phyloP scores from a whole-genome alignment of 148 eudicot species.

The Arbutus unedo region DNA sequence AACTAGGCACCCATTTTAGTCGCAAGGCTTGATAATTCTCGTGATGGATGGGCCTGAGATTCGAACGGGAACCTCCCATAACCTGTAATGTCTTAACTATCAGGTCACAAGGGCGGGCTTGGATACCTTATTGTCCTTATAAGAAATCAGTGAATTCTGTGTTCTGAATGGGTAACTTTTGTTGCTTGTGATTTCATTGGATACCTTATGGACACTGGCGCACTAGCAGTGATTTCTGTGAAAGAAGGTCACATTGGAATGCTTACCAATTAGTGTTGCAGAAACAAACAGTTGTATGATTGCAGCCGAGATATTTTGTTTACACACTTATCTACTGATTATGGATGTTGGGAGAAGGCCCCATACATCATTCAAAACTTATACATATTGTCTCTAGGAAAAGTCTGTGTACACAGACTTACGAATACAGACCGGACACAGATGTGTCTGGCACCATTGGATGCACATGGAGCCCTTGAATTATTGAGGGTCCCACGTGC shows the following conservation, averaged over 20 bases:
- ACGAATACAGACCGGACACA: no score
- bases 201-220: background rate
- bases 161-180: background rate
- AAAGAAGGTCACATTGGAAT: background rate
- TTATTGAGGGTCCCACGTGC: no score
- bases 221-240: background rate
- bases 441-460: no score
- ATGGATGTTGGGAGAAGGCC: background rate
- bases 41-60: background rate
- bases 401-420: no score
- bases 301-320: background rate
- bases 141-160: background rate
- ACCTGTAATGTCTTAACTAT: background rate
- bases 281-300: background rate
- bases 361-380: background rate
- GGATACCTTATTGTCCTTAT: background rate
- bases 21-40: background rate
- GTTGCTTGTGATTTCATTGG: slow-evolving; percentile 5
- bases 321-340: background rate
- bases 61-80: background rate
- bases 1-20: background rate
- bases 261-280: background rate
- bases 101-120: background rate
- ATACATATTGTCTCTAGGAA: background rate
- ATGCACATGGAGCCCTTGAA: no score